Percentiles rank a stretch among this genome's conserved stretches.
These are phyloP conservation scores for Trifolium dubium DNA, from an alignment of 306 rosid species.

Conservation along the genomic window DNA sequence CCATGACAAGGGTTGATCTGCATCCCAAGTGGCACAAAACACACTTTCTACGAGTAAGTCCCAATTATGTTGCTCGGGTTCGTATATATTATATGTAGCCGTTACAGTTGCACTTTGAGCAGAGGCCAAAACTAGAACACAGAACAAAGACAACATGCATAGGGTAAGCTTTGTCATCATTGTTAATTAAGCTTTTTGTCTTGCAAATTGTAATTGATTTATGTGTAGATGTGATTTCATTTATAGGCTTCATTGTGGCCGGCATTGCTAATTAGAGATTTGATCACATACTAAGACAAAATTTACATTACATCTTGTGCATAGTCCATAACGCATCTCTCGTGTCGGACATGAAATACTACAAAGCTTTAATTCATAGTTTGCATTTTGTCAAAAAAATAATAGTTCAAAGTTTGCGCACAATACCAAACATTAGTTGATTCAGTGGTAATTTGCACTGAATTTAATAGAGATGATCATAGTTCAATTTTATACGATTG, in stretches of 20 bases:
- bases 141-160: slow-evolving; percentile 14
- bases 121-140: slow-evolving; percentile 38
- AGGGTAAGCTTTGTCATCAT: slow-evolving; percentile 39
- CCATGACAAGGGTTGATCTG: slow-evolving; percentile 62
- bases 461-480: too few species aligned
- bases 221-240: not conserved
- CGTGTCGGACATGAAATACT: not conserved
- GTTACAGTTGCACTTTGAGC: slow-evolving; percentile 64
- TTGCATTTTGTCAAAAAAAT: not conserved
- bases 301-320: too few species aligned
- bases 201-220: slow-evolving; percentile 14
- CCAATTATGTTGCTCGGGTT: slow-evolving; percentile 65
- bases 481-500: too few species aligned
- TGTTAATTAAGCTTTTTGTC: not conserved
- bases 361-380: too few species aligned
- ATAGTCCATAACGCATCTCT: not conserved
- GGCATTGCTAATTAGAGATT: slow-evolving; percentile 2
- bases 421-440: not conserved
- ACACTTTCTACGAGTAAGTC: slow-evolving; percentile 57
- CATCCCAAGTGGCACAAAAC: slow-evolving; percentile 82
- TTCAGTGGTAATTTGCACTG: too few species aligned
- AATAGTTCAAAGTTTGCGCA: not conserved
- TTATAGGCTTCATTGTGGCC: slow-evolving; percentile 38
- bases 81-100: slow-evolving; percentile 63
- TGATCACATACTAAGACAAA: too few species aligned